A percentile compares a stretch with the other conserved stretches of the same genome.
Conservation (phyloP, 371 early-diverging fungal genomes). For the Actinomucor elegans region DNA sequence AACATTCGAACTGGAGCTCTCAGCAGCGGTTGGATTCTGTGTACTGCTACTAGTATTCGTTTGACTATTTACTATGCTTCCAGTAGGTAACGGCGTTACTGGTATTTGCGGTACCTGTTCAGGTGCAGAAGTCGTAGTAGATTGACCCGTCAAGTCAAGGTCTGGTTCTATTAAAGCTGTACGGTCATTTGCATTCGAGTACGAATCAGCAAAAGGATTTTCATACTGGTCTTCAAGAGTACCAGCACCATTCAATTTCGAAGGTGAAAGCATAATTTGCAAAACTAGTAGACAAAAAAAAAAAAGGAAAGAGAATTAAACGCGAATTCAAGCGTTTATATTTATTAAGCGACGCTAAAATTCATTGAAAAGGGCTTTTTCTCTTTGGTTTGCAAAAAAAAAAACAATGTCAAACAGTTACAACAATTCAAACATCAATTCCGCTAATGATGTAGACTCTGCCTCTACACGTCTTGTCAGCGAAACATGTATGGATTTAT, state of each 20-base stretch:
- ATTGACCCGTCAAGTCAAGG: constrained; percentile 36
- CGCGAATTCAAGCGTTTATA: background rate
- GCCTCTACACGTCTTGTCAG: constrained; percentile 45
- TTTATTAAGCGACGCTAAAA: too few species aligned
- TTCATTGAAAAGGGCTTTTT: too few species aligned
- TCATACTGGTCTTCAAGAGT: constrained; percentile 7
- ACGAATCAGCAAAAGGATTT: constrained; percentile 24
- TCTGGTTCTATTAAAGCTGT: constrained; percentile 17
- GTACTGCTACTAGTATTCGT: background rate
- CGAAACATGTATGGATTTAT: constrained; percentile 70
- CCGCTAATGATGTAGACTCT: background rate
- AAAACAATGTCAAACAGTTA: background rate
- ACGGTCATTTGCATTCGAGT: constrained; percentile 1
- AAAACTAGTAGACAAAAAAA: background rate
- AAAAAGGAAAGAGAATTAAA: background rate
- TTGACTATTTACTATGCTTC: background rate
- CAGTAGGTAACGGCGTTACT: background rate
- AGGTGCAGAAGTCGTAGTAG: constrained; percentile 16
- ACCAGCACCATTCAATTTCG: background rate
- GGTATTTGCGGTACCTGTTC: background rate
- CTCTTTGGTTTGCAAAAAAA: background rate
- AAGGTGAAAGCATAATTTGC: background rate
- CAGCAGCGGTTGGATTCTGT: background rate
- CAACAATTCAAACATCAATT: background rate
- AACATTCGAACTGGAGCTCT: background rate